Base-by-base conservation (phyloP, 805 yeast species). In the Suhomyces sp. region DNA sequence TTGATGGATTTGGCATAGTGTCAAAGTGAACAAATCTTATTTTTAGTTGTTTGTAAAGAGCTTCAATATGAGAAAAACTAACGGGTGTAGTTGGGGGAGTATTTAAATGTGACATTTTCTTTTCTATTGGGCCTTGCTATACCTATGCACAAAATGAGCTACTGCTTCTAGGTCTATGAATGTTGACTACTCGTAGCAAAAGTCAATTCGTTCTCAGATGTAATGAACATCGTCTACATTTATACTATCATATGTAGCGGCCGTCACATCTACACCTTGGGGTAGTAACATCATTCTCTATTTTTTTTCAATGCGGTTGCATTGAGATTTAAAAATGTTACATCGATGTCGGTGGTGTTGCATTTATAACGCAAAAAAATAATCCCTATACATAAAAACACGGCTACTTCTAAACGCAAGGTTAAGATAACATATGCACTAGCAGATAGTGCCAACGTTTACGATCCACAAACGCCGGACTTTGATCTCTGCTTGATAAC, bases 1-100 rank as follows among this genome's bases (percentile, higher is more conserved):
- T 74, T 49, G 71, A 66, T 1, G 75, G 63, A 15, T 65, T 56
- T 12, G 77, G 77, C 77, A 73, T 73, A 45, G 64, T 62, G 22
- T 72, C 67, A 40, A 65, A 62, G 33, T 64, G 60, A 25, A 71
- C 60, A 43, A 65, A 53, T 43, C 56, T 57, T 17, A 66, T 56
- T 27, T 53, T 50, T 39, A 56, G 49, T 7, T 47, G 47, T 49
- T 56, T 53, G 46, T 56, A 56, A 31, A 53, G 51, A n/a, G 47
- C 50, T 24, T 56, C 59, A 3, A 56, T 45, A 20, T 40, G 44
- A 9, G 48, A 24, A 43, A 46, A 40, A 27, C 52, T 27, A 17
- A 51, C 35, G 13, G 57, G 57, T 15, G 59, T 52, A 20, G 59
- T 43, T 20, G 59, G 57, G 12, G 59, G 59, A 19, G 57, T 49